These are phyloP conservation scores for Scorias spongiosa DNA, from an alignment of 2,329 filamentous ascomycete genomes.

Conservation along the genomic window DNA sequence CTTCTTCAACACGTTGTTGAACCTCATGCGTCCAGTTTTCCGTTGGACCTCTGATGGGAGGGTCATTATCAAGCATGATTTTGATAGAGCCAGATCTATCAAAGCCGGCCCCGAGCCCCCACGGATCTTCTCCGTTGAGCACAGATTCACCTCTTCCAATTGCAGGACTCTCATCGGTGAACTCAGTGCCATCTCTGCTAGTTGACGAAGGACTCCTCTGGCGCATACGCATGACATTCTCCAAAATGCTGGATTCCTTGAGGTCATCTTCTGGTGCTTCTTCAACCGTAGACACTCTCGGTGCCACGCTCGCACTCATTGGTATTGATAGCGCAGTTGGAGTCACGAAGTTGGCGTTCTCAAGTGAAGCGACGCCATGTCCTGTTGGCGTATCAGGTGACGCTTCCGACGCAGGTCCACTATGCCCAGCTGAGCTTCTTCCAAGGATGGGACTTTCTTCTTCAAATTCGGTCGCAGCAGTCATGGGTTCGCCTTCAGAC, in stretches of 20 bases:
- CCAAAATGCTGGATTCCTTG: constrained; percentile 14
- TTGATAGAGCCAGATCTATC: constrained; percentile 19
- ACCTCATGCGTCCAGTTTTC: constrained; percentile 10
- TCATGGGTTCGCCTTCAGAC: constrained; percentile 13
- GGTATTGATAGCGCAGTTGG: constrained; percentile 1
- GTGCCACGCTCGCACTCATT: constrained; percentile 2
- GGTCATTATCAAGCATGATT: constrained; percentile 21
- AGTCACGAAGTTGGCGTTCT: constrained; percentile 13
- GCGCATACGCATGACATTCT: constrained; percentile 20
- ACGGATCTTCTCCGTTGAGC: constrained; percentile 12
- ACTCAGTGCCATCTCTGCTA: constrained; percentile 16
- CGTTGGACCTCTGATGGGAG: constrained; percentile 5
- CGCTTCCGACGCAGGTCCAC: constrained; percentile 2
- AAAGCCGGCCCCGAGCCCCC: constrained; percentile 10
- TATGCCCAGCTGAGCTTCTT: constrained; percentile 34
- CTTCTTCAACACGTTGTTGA: constrained; percentile 6
- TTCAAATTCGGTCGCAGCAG: constrained; percentile 27
- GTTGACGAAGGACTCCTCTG: constrained; percentile 15
- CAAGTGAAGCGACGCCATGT: constrained; percentile 6
- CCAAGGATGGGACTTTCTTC: constrained; percentile 52
- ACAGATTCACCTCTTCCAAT: constrained; percentile 7
- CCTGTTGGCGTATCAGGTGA: constrained; percentile 1
- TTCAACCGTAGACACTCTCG: constrained; percentile 4
- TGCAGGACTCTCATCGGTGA: constrained; percentile 16
- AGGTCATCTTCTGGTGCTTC: constrained; percentile 7